Evolutionary conservation across 1,284 basidiomycete species (phyloP).

Genomic region (Sanguinoderma infundibulare): DNA sequence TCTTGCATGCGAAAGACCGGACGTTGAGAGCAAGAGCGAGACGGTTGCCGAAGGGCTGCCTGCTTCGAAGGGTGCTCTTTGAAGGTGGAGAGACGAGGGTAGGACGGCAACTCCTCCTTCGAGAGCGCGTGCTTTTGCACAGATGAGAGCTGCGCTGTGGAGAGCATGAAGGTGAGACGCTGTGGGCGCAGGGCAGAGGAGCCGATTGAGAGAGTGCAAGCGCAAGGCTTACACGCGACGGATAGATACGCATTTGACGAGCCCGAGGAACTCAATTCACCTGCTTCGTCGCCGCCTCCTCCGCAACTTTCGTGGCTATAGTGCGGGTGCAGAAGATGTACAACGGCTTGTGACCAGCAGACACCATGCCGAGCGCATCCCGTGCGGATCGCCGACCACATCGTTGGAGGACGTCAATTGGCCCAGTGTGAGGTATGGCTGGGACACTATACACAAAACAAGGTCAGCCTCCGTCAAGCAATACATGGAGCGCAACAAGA

Average conservation of each 20-base stretch:
- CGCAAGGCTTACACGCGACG: not conserved
- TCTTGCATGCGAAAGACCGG: not conserved
- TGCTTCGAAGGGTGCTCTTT: not conserved
- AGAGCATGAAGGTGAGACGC: not conserved
- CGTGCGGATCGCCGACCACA: not conserved
- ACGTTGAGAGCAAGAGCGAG: not conserved
- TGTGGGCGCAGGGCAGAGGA: not conserved
- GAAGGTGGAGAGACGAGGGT: not conserved
- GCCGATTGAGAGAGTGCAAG: not conserved
- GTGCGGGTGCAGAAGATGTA: not conserved
- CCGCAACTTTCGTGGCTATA: not conserved
- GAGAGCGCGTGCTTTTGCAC: not conserved
- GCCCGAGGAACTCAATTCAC: not conserved
- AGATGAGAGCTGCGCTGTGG: not conserved
- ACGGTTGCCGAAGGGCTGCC: not conserved
- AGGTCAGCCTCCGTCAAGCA: not conserved
- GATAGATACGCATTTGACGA: not conserved
- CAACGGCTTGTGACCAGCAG: not conserved
- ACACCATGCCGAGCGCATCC: not conserved
- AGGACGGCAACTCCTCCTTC: not conserved
- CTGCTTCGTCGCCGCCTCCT: no score
- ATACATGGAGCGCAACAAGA: not conserved
- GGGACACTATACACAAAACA: not conserved
- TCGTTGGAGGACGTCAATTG: not conserved
- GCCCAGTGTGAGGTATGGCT: not conserved